These are phyloP conservation scores for Rutstroemia sp. DNA, from an alignment of 2,329 filamentous ascomycete species.

Conservation along the genomic window DNA sequence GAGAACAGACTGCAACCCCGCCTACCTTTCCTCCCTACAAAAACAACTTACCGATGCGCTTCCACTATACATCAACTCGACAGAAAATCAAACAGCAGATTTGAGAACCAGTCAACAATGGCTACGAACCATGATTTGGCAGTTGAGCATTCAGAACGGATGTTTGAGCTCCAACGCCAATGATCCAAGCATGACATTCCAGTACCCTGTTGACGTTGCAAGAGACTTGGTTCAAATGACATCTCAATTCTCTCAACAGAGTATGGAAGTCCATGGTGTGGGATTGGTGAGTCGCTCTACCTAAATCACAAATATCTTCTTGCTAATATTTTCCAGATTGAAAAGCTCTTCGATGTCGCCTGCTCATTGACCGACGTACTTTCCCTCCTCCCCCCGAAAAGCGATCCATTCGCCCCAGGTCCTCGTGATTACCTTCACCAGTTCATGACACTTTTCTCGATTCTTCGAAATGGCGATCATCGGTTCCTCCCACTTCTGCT, in stretches of 20 bases:
- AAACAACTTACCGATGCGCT: conserved; percentile 53
- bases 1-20: conserved; percentile 46
- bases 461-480: conserved; percentile 66
- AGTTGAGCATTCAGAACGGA: conserved; percentile 49
- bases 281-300: conserved; percentile 51
- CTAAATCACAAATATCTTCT: neutral
- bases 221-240: conserved; percentile 58
- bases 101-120: conserved; percentile 54
- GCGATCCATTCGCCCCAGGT: conserved; percentile 53
- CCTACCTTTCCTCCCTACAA: conserved; percentile 51
- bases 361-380: conserved; percentile 69
- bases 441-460: conserved; percentile 58
- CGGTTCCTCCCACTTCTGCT: conserved; percentile 72
- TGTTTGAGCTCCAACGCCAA: conserved; percentile 40
- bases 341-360: conserved; percentile 73
- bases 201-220: conserved; percentile 55
- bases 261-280: conserved; percentile 67
- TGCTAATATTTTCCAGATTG: conserved; percentile 41
- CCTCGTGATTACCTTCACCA: conserved; percentile 69
- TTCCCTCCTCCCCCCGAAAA: conserved; percentile 50
- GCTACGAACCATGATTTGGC: conserved; percentile 58
- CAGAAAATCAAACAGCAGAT: conserved; percentile 48
- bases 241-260: conserved; percentile 62
- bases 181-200: conserved; percentile 51
- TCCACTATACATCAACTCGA: conserved; percentile 42